Percentiles rank a stretch among this genome's conserved stretches.
Evolutionary conservation across 441 rosid genomes (phyloP).

Genomic region (Adansonia gregorii): DNA sequence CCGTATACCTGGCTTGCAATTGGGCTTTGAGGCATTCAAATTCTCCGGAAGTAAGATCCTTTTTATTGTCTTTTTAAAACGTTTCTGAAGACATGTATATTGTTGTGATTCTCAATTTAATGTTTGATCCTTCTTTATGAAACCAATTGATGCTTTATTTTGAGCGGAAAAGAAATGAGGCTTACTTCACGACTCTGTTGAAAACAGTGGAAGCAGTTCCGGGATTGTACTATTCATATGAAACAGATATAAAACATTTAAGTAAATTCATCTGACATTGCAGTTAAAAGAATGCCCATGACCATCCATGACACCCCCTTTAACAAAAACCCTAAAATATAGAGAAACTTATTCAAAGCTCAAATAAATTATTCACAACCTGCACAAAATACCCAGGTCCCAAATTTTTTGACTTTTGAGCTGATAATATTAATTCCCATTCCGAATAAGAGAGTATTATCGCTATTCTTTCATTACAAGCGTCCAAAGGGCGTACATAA

Average conservation of each 20-base stretch:
- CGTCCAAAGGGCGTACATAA: not conserved
- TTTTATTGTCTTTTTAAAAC: conserved; percentile 18
- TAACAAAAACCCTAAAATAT: not conserved
- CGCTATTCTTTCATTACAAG: not conserved
- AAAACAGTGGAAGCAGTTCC: conserved; percentile 78
- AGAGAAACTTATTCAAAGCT: not conserved
- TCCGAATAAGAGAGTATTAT: no score
- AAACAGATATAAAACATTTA: conserved; percentile 80
- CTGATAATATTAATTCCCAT: not conserved
- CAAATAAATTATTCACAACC: not conserved
- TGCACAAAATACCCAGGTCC: not conserved
- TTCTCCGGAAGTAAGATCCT: conserved; percentile 71
- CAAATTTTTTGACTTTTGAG: not conserved
- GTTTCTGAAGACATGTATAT: not conserved
- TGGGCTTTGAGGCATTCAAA: conserved; percentile 67
- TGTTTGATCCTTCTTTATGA: conserved; percentile 16
- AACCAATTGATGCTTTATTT: conserved; percentile 14
- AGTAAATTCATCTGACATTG: conserved; percentile 48
- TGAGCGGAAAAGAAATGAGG: conserved; percentile 82
- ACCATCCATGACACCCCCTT: no score
- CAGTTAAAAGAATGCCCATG: no score
- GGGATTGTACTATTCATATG: conserved; percentile 91
- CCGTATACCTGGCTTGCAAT: conserved; percentile 81
- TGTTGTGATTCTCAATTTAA: conserved; percentile 5
- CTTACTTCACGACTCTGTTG: conserved; percentile 76